Percentiles rank a stretch among this genome's conserved stretches.
Conservation (phyloP, 352 stramenopile genomes). For the Globisporangium heterothallicum region DNA sequence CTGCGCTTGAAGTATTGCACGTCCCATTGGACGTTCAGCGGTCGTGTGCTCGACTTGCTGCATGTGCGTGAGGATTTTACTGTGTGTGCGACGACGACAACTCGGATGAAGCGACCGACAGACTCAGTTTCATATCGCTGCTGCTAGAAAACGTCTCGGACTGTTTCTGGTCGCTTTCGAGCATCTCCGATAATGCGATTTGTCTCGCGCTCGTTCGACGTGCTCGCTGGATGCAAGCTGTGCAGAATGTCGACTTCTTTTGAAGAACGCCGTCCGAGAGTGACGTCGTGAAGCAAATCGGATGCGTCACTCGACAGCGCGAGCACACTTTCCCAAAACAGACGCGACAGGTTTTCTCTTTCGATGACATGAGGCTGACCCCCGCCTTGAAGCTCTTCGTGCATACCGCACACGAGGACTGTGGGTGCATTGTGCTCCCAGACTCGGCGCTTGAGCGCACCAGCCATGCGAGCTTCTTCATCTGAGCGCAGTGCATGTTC, state of each 20-base stretch:
- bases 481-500: slow-evolving; percentile 25
- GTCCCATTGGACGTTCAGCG: too few relatives aligned
- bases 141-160: too few relatives aligned
- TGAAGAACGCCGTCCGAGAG: not conserved
- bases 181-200: not conserved
- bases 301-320: slow-evolving; percentile 8
- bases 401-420: not conserved
- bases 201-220: not conserved
- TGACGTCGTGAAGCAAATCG: not conserved
- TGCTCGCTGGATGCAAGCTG: not conserved
- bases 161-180: not conserved
- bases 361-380: not conserved
- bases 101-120: too few relatives aligned
- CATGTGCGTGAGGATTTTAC: too few relatives aligned
- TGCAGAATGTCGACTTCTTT: not conserved
- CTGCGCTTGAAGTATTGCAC: too few relatives aligned
- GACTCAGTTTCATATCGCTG: too few relatives aligned
- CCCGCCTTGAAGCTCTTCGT: not conserved
- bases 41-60: too few relatives aligned
- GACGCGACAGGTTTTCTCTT: not conserved
- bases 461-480: slow-evolving; percentile 51
- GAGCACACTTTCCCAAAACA: slow-evolving; percentile 12
- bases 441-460: slow-evolving; percentile 1
- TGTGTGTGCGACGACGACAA: too few relatives aligned
- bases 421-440: not conserved